Evolutionary conservation across 2,329 filamentous ascomycete species (phyloP).

Genomic region (Aspergillus clavatus): DNA sequence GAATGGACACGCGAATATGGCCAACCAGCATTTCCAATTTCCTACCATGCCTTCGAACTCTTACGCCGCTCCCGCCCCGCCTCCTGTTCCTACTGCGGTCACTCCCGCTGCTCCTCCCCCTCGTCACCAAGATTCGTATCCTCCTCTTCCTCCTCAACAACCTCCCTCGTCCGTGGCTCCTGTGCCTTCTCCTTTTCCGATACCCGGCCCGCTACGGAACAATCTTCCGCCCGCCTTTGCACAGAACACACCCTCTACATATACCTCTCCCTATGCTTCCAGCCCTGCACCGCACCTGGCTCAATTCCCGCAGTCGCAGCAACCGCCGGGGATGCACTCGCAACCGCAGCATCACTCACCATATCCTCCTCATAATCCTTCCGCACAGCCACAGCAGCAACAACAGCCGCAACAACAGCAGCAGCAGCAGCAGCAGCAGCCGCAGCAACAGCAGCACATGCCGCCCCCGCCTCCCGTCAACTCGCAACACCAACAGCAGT

Average conservation of each 20-base stretch:
- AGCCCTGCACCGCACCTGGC: conserved; percentile 32
- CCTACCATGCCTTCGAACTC: conserved; percentile 32
- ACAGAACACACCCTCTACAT: conserved; percentile 32
- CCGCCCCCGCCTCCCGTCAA: conserved; percentile 8
- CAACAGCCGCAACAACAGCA: conserved; percentile 18
- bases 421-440: too few species aligned
- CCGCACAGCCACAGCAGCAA: conserved; percentile 10
- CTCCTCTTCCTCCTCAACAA: conserved; percentile 19
- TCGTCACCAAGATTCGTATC: conserved; percentile 21
- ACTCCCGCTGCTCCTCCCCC: conserved; percentile 12
- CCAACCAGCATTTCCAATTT: conserved; percentile 37
- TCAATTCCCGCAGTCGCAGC: conserved; percentile 30
- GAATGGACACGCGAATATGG: conserved; percentile 26
- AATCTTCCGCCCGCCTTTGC: conserved; percentile 39
- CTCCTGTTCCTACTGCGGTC: conserved; percentile 20
- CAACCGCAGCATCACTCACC: conserved; percentile 19
- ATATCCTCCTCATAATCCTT: background rate
- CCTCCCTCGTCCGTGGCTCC: conserved; percentile 20
- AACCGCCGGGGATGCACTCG: conserved; percentile 18
- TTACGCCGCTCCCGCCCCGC: conserved; percentile 27
- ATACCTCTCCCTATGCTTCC: conserved; percentile 40
- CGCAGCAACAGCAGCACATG: conserved; percentile 21
- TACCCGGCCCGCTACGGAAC: conserved; percentile 35
- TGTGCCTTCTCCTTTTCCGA: conserved; percentile 33
- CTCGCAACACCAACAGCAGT: conserved; percentile 12